Base-by-base conservation (phyloP, 495 filamentous ascomycete genomes). In the Glarea lozoyensis region DNA sequence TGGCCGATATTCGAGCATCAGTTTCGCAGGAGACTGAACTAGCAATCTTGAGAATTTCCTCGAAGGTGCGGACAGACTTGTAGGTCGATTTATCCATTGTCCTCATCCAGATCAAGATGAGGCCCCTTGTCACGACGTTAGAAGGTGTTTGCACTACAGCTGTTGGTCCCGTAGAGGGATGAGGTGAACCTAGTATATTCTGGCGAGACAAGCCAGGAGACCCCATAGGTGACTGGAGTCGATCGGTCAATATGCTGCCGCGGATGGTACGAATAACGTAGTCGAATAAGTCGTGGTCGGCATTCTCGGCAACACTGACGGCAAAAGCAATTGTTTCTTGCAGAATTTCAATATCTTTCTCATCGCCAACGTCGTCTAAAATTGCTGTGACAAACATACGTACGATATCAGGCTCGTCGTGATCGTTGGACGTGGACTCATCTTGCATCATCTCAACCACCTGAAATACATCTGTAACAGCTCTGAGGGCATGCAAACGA, bases 1-100 rank as follows among this genome's bases (percentile, higher is more conserved):
- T 75, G 3, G 82, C 82, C 9, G 79, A 82, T 18, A 96, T 64
- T 10, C 87, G 82, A 34, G 86, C 78, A 60, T 86, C 82, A 7
- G 72, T 65, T 29, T 76, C 73, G 46, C 62, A 73, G 1, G 56
- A 49, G 16, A 70, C 68, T 10, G 65, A 70, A 25, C 67, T 63
- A 6, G 77, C 78, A 47, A 86, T 74, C 35, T 67, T 62, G 22
- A 85, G 63, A 2, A 88, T 58, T 10, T 70, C 59, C 7, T 67
- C 63, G 42, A 75, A 83, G 3, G 70, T 58, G 12, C 65, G 64
- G 5, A 62, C 53, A 4, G 70, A 63, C 59, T 80, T 84, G 11
- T 45, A 43, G 10, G 65, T 66, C 23, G 74, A 68, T 10, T 50
- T 62, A 42, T 73, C 70, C 65, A 84, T 68, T 18, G 68, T 64